Evolutionary conservation across 208 protist species (phyloP).

Genomic region (Blechomonas ayalai): DNA sequence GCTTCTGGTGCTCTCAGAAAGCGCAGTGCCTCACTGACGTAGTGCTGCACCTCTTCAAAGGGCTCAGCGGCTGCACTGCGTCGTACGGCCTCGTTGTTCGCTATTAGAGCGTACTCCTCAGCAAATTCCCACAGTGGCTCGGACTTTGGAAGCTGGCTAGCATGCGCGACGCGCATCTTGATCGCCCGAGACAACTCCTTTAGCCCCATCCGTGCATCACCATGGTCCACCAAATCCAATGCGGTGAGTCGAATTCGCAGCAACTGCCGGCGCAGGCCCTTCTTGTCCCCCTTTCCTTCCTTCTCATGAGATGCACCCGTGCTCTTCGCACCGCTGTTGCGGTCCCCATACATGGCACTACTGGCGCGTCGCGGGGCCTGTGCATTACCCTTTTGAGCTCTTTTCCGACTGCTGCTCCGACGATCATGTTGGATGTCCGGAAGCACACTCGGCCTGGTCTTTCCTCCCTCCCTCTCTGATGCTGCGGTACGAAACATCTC

Average conservation of each 20-base stretch:
- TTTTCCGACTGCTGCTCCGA: no score
- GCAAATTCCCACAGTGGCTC: constrained; percentile 31
- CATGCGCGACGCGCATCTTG: background rate
- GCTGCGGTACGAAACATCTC: no score
- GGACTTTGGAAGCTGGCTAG: constrained; percentile 6
- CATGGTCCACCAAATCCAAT: constrained; percentile 9
- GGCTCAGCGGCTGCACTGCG: constrained; percentile 34
- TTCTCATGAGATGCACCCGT: no score
- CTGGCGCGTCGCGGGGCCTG: no score
- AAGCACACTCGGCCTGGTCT: no score
- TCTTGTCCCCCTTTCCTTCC: no score
- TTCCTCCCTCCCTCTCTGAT: no score
- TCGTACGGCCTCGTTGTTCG: constrained; percentile 51
- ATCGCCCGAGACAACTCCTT: constrained; percentile 7
- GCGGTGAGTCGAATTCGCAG: background rate
- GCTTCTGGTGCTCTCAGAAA: constrained; percentile 10
- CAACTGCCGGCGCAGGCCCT: no score
- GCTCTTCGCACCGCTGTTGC: no score
- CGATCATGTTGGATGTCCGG: no score
- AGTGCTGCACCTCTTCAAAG: constrained; percentile 24
- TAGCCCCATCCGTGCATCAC: constrained; percentile 11
- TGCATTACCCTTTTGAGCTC: no score
- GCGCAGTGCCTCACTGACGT: constrained; percentile 35
- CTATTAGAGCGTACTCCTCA: constrained; percentile 29
- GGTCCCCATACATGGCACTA: no score